phyloP scores from a whole-genome alignment of 345 rosid genomes.

The Salix suchowensis region DNA sequence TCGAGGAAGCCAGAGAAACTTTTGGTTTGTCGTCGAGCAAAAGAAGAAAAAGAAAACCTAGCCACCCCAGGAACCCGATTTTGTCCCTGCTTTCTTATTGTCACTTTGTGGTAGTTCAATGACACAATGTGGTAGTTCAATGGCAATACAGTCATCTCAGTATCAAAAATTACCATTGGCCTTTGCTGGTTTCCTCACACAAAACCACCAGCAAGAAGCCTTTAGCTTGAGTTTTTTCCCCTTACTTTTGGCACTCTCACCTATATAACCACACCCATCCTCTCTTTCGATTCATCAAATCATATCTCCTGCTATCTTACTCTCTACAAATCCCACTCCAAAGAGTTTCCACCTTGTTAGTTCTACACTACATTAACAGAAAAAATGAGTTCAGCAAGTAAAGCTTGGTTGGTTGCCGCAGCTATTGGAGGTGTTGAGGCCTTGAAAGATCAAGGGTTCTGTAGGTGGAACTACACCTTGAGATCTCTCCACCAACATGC shows the following conservation, averaged over 20 bases:
- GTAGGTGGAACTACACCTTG: constrained; percentile 31
- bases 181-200: background rate
- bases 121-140: too few relatives aligned
- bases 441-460: constrained; percentile 37
- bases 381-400: constrained; percentile 28
- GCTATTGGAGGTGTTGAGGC: constrained; percentile 37
- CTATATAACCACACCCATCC: too few relatives aligned
- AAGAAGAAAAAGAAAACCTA: background rate
- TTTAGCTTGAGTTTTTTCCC: too few relatives aligned
- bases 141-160: too few relatives aligned
- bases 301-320: too few relatives aligned
- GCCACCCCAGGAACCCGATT: too few relatives aligned
- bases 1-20: background rate
- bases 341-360: background rate
- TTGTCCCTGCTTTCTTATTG: too few relatives aligned
- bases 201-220: too few relatives aligned
- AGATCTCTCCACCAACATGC: constrained; percentile 19
- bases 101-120: too few relatives aligned
- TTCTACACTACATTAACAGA: too few relatives aligned
- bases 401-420: constrained; percentile 37
- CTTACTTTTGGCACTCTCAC: too few relatives aligned
- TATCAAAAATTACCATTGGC: background rate
- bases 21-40: background rate
- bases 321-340: background rate
- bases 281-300: too few relatives aligned